phyloP scores from a whole-genome alignment of 176 grass and related monocot genomes.

The Coix lacrymajobi region DNA sequence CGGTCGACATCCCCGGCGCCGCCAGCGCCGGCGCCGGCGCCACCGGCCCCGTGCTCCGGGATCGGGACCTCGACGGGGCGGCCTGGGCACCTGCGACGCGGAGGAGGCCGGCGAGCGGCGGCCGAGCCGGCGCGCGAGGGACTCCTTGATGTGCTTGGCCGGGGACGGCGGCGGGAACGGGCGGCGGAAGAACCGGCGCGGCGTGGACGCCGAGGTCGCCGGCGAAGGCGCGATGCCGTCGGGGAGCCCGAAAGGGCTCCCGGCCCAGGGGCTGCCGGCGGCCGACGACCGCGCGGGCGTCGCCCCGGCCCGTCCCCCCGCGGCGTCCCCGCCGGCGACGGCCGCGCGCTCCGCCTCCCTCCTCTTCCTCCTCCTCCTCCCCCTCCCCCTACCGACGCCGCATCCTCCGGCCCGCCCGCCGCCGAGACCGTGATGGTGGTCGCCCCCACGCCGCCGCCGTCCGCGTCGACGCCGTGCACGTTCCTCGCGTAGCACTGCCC shows the following conservation, averaged over 20 bases:
- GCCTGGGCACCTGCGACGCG: conserved; percentile 3
- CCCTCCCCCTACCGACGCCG: not conserved
- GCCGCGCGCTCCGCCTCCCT: conserved; percentile 35
- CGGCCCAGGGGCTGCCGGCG: conserved; percentile 60
- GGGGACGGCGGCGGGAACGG: conserved; percentile 92
- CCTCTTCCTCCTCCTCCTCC: not conserved
- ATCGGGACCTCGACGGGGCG: conserved; percentile 23
- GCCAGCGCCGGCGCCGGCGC: not conserved
- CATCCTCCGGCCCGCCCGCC: not conserved
- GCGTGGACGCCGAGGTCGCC: conserved; percentile 56
- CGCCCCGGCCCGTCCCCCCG: conserved; percentile 18
- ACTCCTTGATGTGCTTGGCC: conserved; percentile 98
- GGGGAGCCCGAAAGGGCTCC: conserved; percentile 57
- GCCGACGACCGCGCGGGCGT: conserved; percentile 49
- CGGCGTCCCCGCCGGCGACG: conserved; percentile 36
- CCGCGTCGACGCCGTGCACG: conserved; percentile 34
- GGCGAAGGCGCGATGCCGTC: conserved; percentile 80
- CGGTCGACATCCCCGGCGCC: conserved; percentile 26
- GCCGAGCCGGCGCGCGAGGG: conserved; percentile 58
- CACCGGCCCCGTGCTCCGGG: conserved; percentile 30
- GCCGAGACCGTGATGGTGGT: conserved; percentile 39
- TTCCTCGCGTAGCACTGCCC: conserved; percentile 94
- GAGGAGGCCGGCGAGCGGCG: conserved; percentile 34
- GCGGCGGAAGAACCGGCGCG: conserved; percentile 73
- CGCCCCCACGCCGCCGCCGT: conserved; percentile 2